phyloP scores from a whole-genome alignment of 768 basidiomycete genomes.

The Suillus placidus region DNA sequence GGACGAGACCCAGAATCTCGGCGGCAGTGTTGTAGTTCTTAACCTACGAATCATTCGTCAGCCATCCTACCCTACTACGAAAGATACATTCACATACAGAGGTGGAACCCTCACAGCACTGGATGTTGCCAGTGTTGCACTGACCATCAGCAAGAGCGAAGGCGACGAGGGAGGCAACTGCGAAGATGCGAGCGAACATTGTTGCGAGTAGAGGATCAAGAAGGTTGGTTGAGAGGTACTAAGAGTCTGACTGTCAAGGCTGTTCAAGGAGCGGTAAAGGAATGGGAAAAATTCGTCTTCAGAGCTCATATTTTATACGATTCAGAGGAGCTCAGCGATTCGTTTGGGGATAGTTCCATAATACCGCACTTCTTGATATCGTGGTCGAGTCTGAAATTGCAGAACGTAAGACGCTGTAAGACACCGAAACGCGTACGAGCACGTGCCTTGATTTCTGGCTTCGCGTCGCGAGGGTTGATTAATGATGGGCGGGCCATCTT shows the following conservation, averaged over 20 bases:
- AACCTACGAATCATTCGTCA: not conserved
- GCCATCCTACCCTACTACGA: not conserved
- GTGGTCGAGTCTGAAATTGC: not conserved
- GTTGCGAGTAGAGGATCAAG: not conserved
- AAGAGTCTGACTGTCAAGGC: too few species aligned
- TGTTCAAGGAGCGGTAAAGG: not conserved
- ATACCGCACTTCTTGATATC: not conserved
- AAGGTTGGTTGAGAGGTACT: not conserved
- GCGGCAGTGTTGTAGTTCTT: not conserved
- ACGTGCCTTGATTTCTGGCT: not conserved
- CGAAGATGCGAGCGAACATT: conserved; percentile 13
- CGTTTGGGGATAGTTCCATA: not conserved
- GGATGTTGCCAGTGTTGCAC: conserved; percentile 9
- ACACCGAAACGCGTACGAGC: not conserved
- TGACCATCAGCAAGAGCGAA: conserved; percentile 6
- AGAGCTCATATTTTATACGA: not conserved
- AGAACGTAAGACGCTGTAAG: not conserved
- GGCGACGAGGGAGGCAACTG: conserved; percentile 9
- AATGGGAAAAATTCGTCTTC: not conserved
- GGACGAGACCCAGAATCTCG: not conserved
- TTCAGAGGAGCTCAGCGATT: not conserved
- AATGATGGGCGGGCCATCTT: not conserved
- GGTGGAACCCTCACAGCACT: not conserved
- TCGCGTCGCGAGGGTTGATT: not conserved
- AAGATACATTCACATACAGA: not conserved